Conservation (phyloP, 129 eudicot species). For the Smallanthus sonchifolius region DNA sequence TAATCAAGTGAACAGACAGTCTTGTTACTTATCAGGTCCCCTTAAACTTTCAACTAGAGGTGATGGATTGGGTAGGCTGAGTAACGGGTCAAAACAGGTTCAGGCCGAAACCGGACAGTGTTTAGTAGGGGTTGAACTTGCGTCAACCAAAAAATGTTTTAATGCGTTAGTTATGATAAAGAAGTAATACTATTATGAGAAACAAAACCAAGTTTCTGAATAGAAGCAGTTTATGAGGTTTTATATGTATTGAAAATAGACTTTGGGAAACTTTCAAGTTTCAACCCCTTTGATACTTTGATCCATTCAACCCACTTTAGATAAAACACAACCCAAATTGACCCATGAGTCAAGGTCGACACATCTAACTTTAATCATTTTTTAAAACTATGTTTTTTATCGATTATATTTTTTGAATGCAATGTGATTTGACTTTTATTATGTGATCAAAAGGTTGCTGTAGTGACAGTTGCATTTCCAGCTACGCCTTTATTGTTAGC, state of each 20-base stretch:
- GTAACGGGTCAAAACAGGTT: neutral
- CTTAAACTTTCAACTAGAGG: neutral
- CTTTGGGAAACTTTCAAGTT: too few species aligned
- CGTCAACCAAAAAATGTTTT: neutral
- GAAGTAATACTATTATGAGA: neutral
- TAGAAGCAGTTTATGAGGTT: neutral
- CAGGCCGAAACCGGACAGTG: neutral
- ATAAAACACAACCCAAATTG: neutral
- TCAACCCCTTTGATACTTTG: neutral
- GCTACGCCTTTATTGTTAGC: conserved; percentile 83
- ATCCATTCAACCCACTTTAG: neutral
- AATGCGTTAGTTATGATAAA: neutral
- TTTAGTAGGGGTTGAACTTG: neutral
- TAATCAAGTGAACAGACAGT: neutral
- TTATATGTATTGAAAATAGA: neutral
- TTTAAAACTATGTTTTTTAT: neutral
- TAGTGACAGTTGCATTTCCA: conserved; percentile 87
- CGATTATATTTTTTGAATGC: neutral
- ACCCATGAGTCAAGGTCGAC: neutral
- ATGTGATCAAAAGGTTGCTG: conserved; percentile 53
- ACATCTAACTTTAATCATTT: neutral
- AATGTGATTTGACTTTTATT: neutral
- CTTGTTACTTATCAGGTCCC: neutral
- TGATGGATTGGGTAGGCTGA: neutral
- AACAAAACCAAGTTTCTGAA: neutral